Percentiles rank a stretch among this genome's conserved stretches.
Conservation (phyloP, 306 rosid genomes). For the Cicer judaicum region DNA sequence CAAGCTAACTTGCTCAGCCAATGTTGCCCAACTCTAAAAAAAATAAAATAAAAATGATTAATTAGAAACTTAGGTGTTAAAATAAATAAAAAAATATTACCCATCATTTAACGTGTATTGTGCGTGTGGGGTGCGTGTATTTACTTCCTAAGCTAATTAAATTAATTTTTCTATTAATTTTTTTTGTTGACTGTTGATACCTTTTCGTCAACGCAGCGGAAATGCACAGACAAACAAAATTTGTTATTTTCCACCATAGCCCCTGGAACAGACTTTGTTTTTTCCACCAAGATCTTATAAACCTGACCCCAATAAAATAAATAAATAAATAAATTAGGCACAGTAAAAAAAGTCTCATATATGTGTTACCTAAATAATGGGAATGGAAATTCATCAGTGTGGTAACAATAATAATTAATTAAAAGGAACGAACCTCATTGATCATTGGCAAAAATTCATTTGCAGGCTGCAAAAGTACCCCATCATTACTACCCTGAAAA, state of each 20-base stretch:
- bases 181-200: constrained; percentile 47
- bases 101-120: neutral
- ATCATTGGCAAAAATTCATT: constrained; percentile 81
- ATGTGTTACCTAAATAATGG: neutral
- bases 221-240: constrained; percentile 90
- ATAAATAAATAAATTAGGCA: neutral
- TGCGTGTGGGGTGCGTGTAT: neutral
- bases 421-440: constrained; percentile 67
- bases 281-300: constrained; percentile 66
- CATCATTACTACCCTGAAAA: constrained; percentile 63
- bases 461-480: constrained; percentile 75
- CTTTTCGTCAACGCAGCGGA: constrained; percentile 92
- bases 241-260: constrained; percentile 88
- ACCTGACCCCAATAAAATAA: constrained; percentile 51
- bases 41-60: neutral
- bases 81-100: neutral
- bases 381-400: neutral
- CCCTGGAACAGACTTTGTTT: constrained; percentile 72
- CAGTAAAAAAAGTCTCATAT: constrained; percentile 27
- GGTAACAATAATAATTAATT: neutral
- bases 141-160: constrained; percentile 9
- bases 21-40: constrained; percentile 69
- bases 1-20: constrained; percentile 70
- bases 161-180: neutral
- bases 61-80: constrained; percentile 9